A percentile compares a stretch with the other conserved stretches of the same genome.
Evolutionary conservation across 345 rosid species (phyloP).

Genomic region (Melaleuca alternifolia): DNA sequence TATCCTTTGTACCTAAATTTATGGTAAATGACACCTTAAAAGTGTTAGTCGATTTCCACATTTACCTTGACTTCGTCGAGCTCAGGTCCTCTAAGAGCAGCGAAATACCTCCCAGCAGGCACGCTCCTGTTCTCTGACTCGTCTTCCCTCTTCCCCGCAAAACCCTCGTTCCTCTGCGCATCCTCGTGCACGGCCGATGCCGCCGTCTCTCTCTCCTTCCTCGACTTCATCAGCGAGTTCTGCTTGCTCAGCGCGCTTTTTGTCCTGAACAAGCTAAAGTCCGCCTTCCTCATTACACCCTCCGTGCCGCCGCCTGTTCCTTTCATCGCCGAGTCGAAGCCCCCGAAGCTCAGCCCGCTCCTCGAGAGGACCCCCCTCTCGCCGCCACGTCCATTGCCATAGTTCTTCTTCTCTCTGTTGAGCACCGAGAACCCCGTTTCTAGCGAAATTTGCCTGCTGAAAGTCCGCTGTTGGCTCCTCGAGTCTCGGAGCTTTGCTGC

Average conservation of each 20-base stretch:
- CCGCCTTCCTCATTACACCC: conserved; percentile 49
- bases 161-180: background rate
- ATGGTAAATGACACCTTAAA: background rate
- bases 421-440: conserved; percentile 85
- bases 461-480: conserved; percentile 30
- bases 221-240: conserved; percentile 58
- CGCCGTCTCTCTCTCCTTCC: conserved; percentile 22
- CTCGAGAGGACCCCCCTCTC: conserved; percentile 44
- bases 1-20: background rate
- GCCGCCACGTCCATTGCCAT: conserved; percentile 15
- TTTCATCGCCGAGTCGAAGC: conserved; percentile 40
- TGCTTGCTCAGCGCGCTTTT: conserved; percentile 72
- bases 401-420: conserved; percentile 24
- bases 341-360: conserved; percentile 79
- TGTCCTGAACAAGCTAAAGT: conserved; percentile 72
- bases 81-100: conserved; percentile 96
- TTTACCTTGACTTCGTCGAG: conserved; percentile 90
- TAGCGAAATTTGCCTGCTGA: conserved; percentile 71
- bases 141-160: conserved; percentile 25
- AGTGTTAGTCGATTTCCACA: background rate
- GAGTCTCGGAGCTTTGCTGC: conserved; percentile 24
- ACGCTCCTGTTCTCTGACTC: conserved; percentile 32
- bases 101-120: conserved; percentile 93
- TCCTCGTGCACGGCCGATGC: background rate
- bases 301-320: background rate